Evolutionary conservation across 1,284 basidiomycete genomes (phyloP), one percentile per base, ranked within the genome.

Genomic region (Moniliella sp.): DNA sequence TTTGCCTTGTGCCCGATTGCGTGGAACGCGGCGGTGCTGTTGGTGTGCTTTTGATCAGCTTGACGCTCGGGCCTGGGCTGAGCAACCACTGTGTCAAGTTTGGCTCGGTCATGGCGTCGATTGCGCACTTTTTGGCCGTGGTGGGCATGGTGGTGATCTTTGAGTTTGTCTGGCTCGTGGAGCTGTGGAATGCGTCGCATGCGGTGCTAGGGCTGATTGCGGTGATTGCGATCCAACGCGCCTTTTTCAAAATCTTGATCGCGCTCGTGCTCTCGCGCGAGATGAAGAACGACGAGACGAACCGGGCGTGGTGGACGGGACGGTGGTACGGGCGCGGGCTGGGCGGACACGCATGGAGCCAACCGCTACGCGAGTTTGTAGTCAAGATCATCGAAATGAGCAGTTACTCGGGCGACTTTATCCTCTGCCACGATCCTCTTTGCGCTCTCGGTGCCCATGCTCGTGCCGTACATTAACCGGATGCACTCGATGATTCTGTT

Each of bases 1-100:
- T 77, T 97, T 46, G 73, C 88, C 7, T 65, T 97, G 12, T 88
- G 88, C 4, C 91, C 88, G 1, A 76, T 97, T 49, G 82, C 88
- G 3, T 93, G 75, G 74, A 97, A 97, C 60, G 82, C 81, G 13
- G 79, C 76, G 0, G 64, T 94, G 15, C 69, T 97, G 31, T 64
- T 94, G 43, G 65, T 74, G 65, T 86, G 36, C 94, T 97, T 73
- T 61, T 97, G 45, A 64, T 83, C 44, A 86, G 83, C 36, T 64
- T 94, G 40, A 79, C 88, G 72, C 69, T 91, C 15, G 86, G 88
- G 3, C 86, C 86, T 1, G 74, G 84, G 66, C 68, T 93, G 45
- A 78, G 83, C 61, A 72, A 74, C 14, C 62, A 61, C 55, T 62
- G 59, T 34, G 50, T 42, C 34, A 55, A 57, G 41, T 59, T 59